A percentile compares a stretch with the other conserved stretches of the same genome.
These are phyloP conservation scores for Flaveria floridana DNA, from an alignment of 140 eudicot species.

Conservation along the genomic window DNA sequence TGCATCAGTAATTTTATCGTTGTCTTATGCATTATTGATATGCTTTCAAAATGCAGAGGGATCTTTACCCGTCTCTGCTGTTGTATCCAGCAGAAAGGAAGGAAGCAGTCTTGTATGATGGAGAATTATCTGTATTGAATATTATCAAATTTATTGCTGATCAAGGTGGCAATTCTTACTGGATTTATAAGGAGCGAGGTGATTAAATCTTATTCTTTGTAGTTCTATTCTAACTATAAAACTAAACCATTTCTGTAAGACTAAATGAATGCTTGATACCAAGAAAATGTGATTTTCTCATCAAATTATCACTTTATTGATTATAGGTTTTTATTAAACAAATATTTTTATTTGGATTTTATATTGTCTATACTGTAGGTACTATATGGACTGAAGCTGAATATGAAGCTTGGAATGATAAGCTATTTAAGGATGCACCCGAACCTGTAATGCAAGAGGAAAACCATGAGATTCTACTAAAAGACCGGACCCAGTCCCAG, in stretches of 20 bases:
- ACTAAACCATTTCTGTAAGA: conserved; percentile 13
- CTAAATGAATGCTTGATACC: conserved; percentile 1
- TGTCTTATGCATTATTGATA: conserved; percentile 21
- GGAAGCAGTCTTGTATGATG: conserved; percentile 56
- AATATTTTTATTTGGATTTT: conserved; percentile 17
- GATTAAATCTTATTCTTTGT: conserved; percentile 7
- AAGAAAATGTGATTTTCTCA: neutral
- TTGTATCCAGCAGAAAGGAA: conserved; percentile 81
- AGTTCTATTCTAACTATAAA: conserved; percentile 18
- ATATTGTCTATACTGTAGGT: conserved; percentile 38
- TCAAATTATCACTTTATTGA: neutral
- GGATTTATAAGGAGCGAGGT: conserved; percentile 62
- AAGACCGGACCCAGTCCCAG: conserved; percentile 37
- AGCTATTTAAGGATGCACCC: conserved; percentile 27
- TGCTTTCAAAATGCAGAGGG: conserved; percentile 58
- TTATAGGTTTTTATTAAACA: neutral
- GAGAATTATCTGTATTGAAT: conserved; percentile 60
- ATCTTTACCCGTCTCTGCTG: conserved; percentile 75
- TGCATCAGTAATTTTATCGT: conserved; percentile 3
- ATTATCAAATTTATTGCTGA: conserved; percentile 70
- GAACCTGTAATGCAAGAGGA: conserved; percentile 27
- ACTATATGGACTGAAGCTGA: conserved; percentile 44
- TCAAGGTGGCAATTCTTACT: conserved; percentile 49
- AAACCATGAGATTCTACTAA: conserved; percentile 52
- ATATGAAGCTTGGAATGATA: conserved; percentile 32